Conservation (phyloP, 108 stramenopile species). For the Pseudonitzschia pungens region DNA sequence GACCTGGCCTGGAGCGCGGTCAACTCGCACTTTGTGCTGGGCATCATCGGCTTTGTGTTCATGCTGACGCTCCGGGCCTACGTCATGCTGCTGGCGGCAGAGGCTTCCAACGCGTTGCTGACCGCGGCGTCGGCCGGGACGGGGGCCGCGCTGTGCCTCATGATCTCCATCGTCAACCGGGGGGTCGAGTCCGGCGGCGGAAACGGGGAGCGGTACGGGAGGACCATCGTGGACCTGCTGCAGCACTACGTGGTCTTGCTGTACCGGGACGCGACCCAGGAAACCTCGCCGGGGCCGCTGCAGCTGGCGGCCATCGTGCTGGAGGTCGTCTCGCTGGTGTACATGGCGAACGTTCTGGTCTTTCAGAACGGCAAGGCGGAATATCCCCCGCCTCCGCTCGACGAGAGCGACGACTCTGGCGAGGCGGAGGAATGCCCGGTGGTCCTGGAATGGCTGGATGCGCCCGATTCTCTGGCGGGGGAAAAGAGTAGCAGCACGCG, state of each 20-base stretch:
- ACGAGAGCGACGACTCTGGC: not conserved
- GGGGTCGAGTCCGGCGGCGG: conserved; percentile 34
- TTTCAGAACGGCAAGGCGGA: not conserved
- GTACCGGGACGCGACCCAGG: not conserved
- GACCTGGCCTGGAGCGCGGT: conserved; percentile 41
- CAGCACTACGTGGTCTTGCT: conserved; percentile 15
- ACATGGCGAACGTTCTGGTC: not conserved
- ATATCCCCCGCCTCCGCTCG: not conserved
- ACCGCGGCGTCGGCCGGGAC: conserved; percentile 19
- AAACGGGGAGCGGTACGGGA: conserved; percentile 32
- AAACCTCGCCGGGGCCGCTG: not conserved
- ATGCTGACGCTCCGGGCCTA: conserved; percentile 28
- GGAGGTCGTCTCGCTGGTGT: not conserved
- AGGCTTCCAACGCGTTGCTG: conserved; percentile 32
- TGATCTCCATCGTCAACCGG: conserved; percentile 45
- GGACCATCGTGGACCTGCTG: conserved; percentile 31
- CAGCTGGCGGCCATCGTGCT: not conserved
- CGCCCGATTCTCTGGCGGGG: not conserved
- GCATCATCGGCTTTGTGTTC: conserved; percentile 37
- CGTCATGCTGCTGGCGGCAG: conserved; percentile 30
- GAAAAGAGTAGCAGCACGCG: too few relatives aligned
- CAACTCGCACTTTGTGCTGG: conserved; percentile 49
- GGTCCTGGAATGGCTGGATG: not conserved
- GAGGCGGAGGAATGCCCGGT: not conserved
- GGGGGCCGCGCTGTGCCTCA: conserved; percentile 35